Evolutionary conservation across 148 eudicot genomes (phyloP).

Genomic region (Arbutus unedo): DNA sequence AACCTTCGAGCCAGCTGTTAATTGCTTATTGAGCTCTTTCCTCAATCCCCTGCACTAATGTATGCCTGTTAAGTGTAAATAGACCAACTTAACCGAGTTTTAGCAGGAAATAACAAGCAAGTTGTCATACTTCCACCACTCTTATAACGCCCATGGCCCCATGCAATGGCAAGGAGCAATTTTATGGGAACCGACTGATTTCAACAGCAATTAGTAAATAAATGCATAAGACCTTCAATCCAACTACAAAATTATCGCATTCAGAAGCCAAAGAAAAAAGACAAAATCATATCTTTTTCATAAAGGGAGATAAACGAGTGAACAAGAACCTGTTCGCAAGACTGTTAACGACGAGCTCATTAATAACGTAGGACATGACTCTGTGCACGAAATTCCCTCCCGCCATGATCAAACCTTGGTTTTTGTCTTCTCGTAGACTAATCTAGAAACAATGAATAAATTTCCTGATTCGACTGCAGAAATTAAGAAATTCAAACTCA

Average conservation of each 20-base stretch:
- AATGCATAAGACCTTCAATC: background rate
- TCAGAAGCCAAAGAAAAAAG: background rate
- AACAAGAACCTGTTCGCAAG: background rate
- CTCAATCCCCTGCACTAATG: background rate
- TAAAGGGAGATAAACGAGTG: background rate
- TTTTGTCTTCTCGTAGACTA: background rate
- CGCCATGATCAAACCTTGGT: slow-evolving; percentile 41
- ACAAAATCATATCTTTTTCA: background rate
- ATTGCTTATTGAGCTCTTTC: too few species aligned
- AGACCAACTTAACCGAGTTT: background rate
- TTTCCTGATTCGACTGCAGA: background rate
- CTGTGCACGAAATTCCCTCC: slow-evolving; percentile 67
- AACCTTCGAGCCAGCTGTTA: too few species aligned
- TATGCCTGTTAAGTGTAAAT: too few species aligned
- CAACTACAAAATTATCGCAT: background rate
- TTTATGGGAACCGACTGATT: background rate
- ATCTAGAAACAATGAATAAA: background rate
- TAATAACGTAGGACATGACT: slow-evolving; percentile 61
- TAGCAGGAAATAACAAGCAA: background rate
- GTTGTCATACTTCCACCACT: background rate
- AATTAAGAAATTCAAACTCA: background rate
- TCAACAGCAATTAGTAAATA: background rate
- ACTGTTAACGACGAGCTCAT: slow-evolving; percentile 56
- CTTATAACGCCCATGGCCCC: background rate
- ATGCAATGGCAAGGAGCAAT: background rate